Evolutionary conservation across 108 stramenopile species (phyloP).

Genomic region (Pelagomonas calceolata): DNA sequence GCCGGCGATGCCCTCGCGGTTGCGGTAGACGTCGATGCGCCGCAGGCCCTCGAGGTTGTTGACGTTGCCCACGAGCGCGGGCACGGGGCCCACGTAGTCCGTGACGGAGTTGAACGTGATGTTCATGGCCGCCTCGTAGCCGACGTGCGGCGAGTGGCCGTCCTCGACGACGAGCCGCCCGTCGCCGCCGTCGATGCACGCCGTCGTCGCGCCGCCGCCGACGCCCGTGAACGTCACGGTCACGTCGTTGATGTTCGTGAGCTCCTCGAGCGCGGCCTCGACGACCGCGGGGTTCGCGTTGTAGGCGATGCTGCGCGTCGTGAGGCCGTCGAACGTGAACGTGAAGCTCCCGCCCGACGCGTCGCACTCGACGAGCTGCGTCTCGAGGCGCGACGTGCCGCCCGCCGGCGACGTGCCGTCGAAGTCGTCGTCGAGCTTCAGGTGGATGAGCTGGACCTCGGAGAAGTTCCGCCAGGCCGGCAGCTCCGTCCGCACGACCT

Average conservation of each 20-base stretch:
- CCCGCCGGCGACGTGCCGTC: slow-evolving; percentile 23
- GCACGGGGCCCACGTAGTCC: slow-evolving; percentile 47
- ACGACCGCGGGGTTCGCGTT: slow-evolving; percentile 38
- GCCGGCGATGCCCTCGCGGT: slow-evolving; percentile 35
- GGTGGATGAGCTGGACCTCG: slow-evolving; percentile 35
- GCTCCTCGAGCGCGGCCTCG: slow-evolving; percentile 45
- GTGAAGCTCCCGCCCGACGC: slow-evolving; percentile 62
- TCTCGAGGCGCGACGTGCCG: slow-evolving; percentile 17
- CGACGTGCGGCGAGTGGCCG: slow-evolving; percentile 21
- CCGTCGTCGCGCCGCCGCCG: slow-evolving; percentile 36
- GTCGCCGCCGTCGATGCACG: slow-evolving; percentile 15
- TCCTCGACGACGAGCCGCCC: slow-evolving; percentile 36
- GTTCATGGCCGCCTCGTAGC: slow-evolving; percentile 21
- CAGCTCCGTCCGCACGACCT: slow-evolving; percentile 33
- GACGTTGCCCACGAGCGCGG: slow-evolving; percentile 34
- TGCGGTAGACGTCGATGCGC: slow-evolving; percentile 33
- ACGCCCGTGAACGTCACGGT: slow-evolving; percentile 34
- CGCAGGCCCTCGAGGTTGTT: slow-evolving; percentile 52
- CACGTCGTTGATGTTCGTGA: slow-evolving; percentile 37
- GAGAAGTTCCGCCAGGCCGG: no score
- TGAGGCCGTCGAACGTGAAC: slow-evolving; percentile 45
- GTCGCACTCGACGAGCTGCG: slow-evolving; percentile 47
- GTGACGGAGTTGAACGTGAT: slow-evolving; percentile 42
- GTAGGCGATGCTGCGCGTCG: slow-evolving; percentile 41
- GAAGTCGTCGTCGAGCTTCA: slow-evolving; percentile 14